Percentiles rank a stretch among this genome's conserved stretches.
phyloP scores from a whole-genome alignment of 495 filamentous ascomycete species.

The Podospora sp. region DNA sequence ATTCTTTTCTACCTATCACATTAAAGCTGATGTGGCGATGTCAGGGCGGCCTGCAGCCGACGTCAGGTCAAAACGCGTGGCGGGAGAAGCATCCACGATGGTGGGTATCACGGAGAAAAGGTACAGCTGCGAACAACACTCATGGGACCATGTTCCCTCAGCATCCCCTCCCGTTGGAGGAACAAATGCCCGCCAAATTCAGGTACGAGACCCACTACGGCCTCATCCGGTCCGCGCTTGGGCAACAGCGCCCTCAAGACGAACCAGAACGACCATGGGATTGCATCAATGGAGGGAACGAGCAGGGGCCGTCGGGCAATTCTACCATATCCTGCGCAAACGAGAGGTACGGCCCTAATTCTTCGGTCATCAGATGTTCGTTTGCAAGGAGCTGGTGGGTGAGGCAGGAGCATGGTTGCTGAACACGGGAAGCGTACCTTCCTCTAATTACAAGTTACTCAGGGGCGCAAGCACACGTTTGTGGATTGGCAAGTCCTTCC shows the following conservation, averaged over 20 bases:
- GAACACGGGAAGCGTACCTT: background rate
- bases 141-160: background rate
- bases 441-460: background rate
- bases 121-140: background rate
- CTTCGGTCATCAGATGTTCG: background rate
- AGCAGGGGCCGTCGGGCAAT: too few relatives aligned
- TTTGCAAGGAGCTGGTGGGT: background rate
- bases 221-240: too few relatives aligned
- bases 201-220: too few relatives aligned
- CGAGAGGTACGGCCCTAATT: background rate
- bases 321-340: background rate
- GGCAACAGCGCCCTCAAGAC: too few relatives aligned
- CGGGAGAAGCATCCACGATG: background rate
- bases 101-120: background rate
- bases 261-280: too few relatives aligned
- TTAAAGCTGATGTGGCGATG: background rate
- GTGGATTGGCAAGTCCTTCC: background rate
- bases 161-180: background rate
- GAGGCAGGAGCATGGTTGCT: background rate
- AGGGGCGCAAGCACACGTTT: background rate
- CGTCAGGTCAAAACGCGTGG: background rate
- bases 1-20: background rate
- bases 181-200: background rate
- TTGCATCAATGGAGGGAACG: too few relatives aligned
- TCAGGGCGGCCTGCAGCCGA: background rate